Evolutionary conservation across 352 stramenopile species (phyloP), one percentile per base, ranked within the genome.

Genomic region (Phytophthora melonis): DNA sequence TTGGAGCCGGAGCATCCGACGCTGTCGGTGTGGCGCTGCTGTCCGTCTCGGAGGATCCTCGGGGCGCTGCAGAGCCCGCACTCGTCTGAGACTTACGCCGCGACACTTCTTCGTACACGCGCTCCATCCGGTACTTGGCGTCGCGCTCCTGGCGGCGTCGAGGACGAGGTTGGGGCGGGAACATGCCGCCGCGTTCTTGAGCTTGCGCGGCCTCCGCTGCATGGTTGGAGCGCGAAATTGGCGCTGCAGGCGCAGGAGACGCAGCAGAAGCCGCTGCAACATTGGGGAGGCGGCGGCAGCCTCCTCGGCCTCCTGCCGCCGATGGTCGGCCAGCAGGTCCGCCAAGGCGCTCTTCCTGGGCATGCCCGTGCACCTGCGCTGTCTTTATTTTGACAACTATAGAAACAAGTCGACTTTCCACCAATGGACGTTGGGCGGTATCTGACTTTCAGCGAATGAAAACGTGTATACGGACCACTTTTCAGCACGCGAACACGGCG

Each of bases 101-200:
- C 25, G 75, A 86, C 0, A 90, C 76, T 49, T 90, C 76, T 19
- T 83, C 60, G 47, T 84, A 90, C 25, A 90, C 82, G 32, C 76
- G 78, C 57, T 87, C 75, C 82, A 90, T 90, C 21, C 82, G 78
- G 53, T 80, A 66, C 55, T 83, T 79, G 10, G 75, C 68, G 50
- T 86, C 73, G 32, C 32, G 70, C 13, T 70, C 58, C 23, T 72
- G 23, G 8, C 56, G 67, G 13, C 56, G 27, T 49, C 36, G 52
- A 67, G 47, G 30, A 32, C 52, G 56, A 34, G 60, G 53, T 68
- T 49, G 30, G 10, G 66, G 25, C 54, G 66, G 59, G 23, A 65
- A 43, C n/a, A 50, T 19, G 47, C 30, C 50, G 10, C 25, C 50
- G 10, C 25, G 6, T 4, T 32, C 27, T 54, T 56, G 55, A 52